Percentiles rank a stretch among this genome's conserved stretches.
phyloP scores from a whole-genome alignment of 139 green algal species.

The Protoeuglena noctilucae region DNA sequence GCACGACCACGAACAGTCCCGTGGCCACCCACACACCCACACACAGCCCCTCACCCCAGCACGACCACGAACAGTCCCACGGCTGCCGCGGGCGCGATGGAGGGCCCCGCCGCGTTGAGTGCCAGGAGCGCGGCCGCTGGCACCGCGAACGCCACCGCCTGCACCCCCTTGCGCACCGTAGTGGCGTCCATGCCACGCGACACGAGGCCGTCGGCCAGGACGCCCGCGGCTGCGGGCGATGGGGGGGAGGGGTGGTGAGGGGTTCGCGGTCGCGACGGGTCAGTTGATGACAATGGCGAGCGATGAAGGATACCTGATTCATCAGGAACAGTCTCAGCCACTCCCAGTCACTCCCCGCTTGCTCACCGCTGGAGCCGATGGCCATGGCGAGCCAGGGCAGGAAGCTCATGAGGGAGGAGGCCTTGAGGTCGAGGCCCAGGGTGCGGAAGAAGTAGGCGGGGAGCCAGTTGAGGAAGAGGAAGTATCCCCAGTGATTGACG shows the following conservation, averaged over 20 bases:
- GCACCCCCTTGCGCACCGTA: slow-evolving; percentile 43
- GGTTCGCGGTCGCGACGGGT: too few species aligned
- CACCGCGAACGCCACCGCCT: slow-evolving; percentile 57
- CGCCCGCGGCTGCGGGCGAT: slow-evolving; percentile 33
- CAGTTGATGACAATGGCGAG: too few species aligned
- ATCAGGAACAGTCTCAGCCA: too few species aligned
- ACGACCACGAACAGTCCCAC: too few species aligned
- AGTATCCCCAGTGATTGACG: slow-evolving; percentile 78
- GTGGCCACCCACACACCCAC: neutral
- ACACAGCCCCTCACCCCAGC: too few species aligned
- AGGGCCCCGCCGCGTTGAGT: too few species aligned
- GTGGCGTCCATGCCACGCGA: slow-evolving; percentile 16
- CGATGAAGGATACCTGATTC: too few species aligned
- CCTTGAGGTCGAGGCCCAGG: slow-evolving; percentile 47
- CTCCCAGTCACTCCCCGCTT: too few species aligned
- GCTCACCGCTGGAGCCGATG: slow-evolving; percentile 31
- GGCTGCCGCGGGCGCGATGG: too few species aligned
- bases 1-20: neutral
- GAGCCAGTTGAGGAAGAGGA: slow-evolving; percentile 92
- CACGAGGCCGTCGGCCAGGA: slow-evolving; percentile 57
- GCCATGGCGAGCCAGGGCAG: slow-evolving; percentile 78
- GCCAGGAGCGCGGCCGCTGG: slow-evolving; percentile 51
- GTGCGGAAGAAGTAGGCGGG: slow-evolving; percentile 64
- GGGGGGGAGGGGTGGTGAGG: too few species aligned
- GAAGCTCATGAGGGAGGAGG: slow-evolving; percentile 54